Evolutionary conservation across 2,329 filamentous ascomycete genomes (phyloP), one percentile per base, ranked within the genome.

Genomic region (Phaeoacremonium minimum): DNA sequence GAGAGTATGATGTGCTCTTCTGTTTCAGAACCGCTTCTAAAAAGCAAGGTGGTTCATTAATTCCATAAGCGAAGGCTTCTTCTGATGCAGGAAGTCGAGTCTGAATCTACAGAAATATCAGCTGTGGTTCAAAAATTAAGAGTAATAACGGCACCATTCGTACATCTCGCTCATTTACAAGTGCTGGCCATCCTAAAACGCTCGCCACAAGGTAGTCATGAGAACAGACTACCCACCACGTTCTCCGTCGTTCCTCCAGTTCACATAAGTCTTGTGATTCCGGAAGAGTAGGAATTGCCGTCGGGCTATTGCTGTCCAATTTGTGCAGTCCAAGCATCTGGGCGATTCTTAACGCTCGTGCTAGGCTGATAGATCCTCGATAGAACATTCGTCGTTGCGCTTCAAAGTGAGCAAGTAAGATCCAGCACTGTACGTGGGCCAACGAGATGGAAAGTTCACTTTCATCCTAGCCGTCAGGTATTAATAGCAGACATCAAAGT

Each of bases 361-460:
- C 80, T 9, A 74, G 66, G 34, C 79, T 85, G 48, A 83, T 63
- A 75, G 81, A 85, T 6, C 81, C 80, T 40, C 80, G 64, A 2
- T 81, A 77, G 46, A 85, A 85, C 50, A 75, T 79, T 69, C 84
- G 81, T 52, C 73, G 68, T 52, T 79, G 82, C 58, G 83, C 84
- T 51, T 86, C 82, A 46, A 83, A 84, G 2, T 65, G 67, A 12
- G 67, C 64, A 28, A 80, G 68, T 15, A 85, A 60, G 6, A 67
- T 58, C 80, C 80, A 85, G 5, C 72, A 63, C 50, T 85, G 82
- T 26, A 71, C 74, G 50, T 83, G 75, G 5, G 69, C 69, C 26
- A 85, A 50, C 4, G 71, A 77, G 40, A 82, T 68, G 33, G 79
- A 45, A 18, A 16, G 37, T 12, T 48, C 41, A 2, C 46, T 43